Evolutionary conservation across 768 basidiomycete genomes (phyloP).

Genomic region (Favolaschia claudopus): DNA sequence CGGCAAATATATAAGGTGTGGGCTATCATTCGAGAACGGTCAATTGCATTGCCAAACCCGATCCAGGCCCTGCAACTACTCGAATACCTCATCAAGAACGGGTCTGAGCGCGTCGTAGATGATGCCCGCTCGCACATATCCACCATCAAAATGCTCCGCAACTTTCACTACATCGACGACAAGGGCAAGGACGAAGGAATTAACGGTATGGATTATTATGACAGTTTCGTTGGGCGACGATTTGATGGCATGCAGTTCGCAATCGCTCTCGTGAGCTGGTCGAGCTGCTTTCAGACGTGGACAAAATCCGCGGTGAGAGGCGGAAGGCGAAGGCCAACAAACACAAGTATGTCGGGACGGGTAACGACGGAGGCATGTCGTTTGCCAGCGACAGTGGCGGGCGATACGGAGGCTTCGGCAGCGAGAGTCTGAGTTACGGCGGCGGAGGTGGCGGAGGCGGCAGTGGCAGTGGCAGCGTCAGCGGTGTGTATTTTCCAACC

Average conservation of each 20-base stretch:
- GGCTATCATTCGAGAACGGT: too few relatives aligned
- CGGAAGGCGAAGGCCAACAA: conserved; percentile 92
- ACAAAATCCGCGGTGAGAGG: conserved; percentile 87
- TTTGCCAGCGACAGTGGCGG: conserved; percentile 61
- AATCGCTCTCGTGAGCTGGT: conserved; percentile 93
- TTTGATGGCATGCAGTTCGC: conserved; percentile 71
- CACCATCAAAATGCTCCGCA: conserved; percentile 96
- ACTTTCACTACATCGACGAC: conserved; percentile 98
- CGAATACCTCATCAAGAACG: conserved; percentile 96
- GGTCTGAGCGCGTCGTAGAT: conserved; percentile 96
- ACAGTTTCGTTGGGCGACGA: not conserved
- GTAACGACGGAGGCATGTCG: conserved; percentile 71
- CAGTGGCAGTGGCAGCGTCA: conserved; percentile 39
- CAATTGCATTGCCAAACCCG: too few relatives aligned
- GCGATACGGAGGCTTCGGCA: conserved; percentile 57
- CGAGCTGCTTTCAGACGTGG: conserved; percentile 91
- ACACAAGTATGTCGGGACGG: conserved; percentile 87
- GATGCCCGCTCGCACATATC: conserved; percentile 95
- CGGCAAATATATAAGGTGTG: conserved; percentile 96
- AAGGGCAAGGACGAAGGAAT: conserved; percentile 98
- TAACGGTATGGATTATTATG: conserved; percentile 68
- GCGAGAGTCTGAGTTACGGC: conserved; percentile 42
- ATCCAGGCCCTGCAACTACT: conserved; percentile 92
- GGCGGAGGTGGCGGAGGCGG: conserved; percentile 56
- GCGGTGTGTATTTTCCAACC: conserved; percentile 35